phyloP scores from a whole-genome alignment of 192 early-diverging fungal genomes.

The Funneliformis geosporum region DNA sequence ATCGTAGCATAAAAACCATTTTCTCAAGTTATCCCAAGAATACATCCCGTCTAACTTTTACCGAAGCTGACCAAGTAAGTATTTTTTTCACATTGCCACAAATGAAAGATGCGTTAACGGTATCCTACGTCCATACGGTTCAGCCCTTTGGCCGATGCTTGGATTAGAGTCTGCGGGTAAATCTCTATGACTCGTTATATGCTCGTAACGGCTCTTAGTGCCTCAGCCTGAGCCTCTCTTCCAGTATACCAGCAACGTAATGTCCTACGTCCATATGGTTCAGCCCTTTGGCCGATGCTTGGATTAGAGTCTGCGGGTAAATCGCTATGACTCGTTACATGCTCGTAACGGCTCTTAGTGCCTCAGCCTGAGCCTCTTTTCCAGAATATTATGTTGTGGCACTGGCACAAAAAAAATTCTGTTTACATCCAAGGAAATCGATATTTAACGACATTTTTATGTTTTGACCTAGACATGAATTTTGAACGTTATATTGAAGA shows the following conservation, averaged over 20 bases:
- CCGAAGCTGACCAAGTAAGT: no score
- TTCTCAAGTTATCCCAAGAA: no score
- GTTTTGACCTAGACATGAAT: no score
- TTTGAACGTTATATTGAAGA: no score
- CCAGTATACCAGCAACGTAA: neutral
- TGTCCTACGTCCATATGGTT: conserved; percentile 33
- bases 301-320: conserved; percentile 26
- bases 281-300: conserved; percentile 35
- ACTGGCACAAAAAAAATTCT: conserved; percentile 28
- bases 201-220: conserved; percentile 28
- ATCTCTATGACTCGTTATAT: conserved; percentile 31
- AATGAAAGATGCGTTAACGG: neutral
- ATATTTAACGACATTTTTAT: neutral
- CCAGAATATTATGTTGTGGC: conserved; percentile 30
- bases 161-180: conserved; percentile 30
- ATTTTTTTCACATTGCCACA: no score
- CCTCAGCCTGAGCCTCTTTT: conserved; percentile 25
- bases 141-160: conserved; percentile 25
- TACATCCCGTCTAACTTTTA: no score
- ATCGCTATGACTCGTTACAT: conserved; percentile 32
- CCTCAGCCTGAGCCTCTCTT: conserved; percentile 25
- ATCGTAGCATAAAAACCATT: no score
- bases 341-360: conserved; percentile 28
- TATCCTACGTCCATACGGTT: conserved; percentile 29
- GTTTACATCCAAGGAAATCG: neutral